Base-by-base conservation (phyloP, 352 stramenopile genomes). In the Phytophthora pluvialis region DNA sequence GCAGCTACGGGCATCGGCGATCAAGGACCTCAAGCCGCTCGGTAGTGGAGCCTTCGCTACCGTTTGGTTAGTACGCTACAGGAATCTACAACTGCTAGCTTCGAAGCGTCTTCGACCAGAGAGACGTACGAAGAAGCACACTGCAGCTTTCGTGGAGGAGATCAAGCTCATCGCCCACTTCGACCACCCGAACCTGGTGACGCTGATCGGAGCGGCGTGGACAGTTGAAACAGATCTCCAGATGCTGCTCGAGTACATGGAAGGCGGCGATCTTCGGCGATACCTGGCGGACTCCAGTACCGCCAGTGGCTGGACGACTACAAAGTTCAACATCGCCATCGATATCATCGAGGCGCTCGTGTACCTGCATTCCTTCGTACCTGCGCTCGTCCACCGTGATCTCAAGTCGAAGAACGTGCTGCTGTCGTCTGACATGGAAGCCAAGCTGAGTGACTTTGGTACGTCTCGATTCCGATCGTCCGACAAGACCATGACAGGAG, bases 361-460 rank as follows among this genome's bases (percentile, higher is more conserved):
- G 29, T 85, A 75, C 29, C n/a, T 85, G 5, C 76, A 85, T 43
- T 71, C 66, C 16, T 68, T 77, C 26, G 35, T 55, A 15, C 60
- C 64, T 15, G 60, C 76, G 4, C 36, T 90, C 1, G 52, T 90
- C 4, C 78, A 88, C 38, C 78, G 78, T 7, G 78, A 88, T 33
- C 59, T 90, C 46, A 88, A 86, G 40, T 84, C 79, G 1, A 69
- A 73, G 1, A 87, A 87, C 25, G 75, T 88, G 35, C 38, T 90
- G 29, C 50, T 88, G 1, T 56, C 51, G 3, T 16, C 26, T 4
- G 49, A 64, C 28, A 58, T 73, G 21, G 51, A 44, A 18, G 58
- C 53, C 16, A 73, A 77, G 48, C 31, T 77, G 25, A 70, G 55
- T 6, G 64, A 73, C 45, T 77, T 77, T 50, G 69, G 69, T 5